Base-by-base conservation (phyloP, 192 early-diverging fungal genomes). In the Linnemannia hyalina region DNA sequence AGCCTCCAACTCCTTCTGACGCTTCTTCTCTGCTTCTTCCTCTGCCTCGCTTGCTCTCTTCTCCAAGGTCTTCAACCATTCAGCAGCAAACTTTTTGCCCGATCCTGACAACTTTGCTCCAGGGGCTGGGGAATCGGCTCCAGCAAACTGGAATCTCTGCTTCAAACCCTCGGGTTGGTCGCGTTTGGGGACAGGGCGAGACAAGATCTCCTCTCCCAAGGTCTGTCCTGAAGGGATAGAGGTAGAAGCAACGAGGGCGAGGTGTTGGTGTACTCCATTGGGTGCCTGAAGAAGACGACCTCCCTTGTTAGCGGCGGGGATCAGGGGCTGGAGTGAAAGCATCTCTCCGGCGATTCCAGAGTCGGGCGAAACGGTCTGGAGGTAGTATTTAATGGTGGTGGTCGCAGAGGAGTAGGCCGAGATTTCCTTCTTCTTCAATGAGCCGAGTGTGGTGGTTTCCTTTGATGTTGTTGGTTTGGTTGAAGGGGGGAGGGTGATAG, bases 161-260 rank as follows among this genome's bases (percentile, higher is more conserved):
- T 90, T 82, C 29, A 92, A 75, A 57, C 91, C 91, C 44, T 88
- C 86, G 22, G 91, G 91, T 20, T 92, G 91, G 38, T 81, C 75
- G 78, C 91, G 77, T 47, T 88, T 87, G 52, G 82, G 74, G 52
- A 88, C 70, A 2, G 91, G 89, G 68, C 74, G 79, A 32, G 81
- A 71, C 26, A 82, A 72, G 69, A 92, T 90, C 60, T 89, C 81
- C 38, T 92, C 80, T 70, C 88, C 91, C 74, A 85, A 26, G 4
- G 83, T 78, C 36, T 46, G 70, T 73, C 78, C 78, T 46, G 83
- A 80, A 7, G 83, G 83, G 46, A 80, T 80, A 3, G 83, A 57
- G 5, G 83, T 52, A 1, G 75, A 69, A 29, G 78, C 83, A 15
- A 85, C 78, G 22, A 85, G 57, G 49, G 78, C 78, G 40, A 85